Percentiles rank a stretch among this genome's conserved stretches.
phyloP scores from a whole-genome alignment of 768 basidiomycete genomes.

The Russula griseocarnosa region DNA sequence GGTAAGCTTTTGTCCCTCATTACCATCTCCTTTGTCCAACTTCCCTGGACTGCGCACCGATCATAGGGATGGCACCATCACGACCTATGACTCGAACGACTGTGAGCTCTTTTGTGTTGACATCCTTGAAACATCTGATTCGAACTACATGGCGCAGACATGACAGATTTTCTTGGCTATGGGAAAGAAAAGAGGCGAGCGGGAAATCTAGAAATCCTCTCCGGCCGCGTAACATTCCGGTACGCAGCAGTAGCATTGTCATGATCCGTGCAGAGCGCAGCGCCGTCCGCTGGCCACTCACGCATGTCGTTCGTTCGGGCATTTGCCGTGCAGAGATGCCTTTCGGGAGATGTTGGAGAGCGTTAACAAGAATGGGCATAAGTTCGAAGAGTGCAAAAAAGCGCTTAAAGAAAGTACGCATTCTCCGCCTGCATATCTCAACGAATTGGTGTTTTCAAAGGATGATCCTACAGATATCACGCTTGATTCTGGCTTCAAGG shows the following conservation, averaged over 20 bases:
- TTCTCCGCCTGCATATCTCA: conserved; percentile 5
- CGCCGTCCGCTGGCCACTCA: conserved; percentile 1
- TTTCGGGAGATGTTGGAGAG: conserved; percentile 86
- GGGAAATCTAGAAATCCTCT: conserved; percentile 68
- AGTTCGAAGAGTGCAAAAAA: conserved; percentile 83
- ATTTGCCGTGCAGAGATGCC: conserved; percentile 55
- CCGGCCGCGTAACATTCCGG: conserved; percentile 70
- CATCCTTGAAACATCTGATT: not conserved
- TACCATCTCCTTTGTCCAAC: not conserved
- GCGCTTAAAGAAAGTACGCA: conserved; percentile 65
- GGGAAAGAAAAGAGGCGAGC: conserved; percentile 69
- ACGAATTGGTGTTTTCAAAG: not conserved
- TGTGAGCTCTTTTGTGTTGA: conserved; percentile 45
- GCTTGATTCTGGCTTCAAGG: conserved; percentile 84
- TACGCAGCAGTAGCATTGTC: conserved; percentile 26
- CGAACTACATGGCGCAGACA: conserved; percentile 43
- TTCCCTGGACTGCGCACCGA: not conserved
- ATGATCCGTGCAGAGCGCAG: not conserved
- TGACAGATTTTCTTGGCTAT: conserved; percentile 89
- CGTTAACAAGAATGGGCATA: conserved; percentile 66
- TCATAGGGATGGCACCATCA: conserved; percentile 88
- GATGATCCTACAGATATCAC: conserved; percentile 57
- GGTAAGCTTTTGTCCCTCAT: conserved; percentile 50
- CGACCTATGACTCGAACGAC: conserved; percentile 88
- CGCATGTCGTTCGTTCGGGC: not conserved